Conservation (phyloP, 2,329 filamentous ascomycete genomes). For the Stagonosporopsis vannaccii region DNA sequence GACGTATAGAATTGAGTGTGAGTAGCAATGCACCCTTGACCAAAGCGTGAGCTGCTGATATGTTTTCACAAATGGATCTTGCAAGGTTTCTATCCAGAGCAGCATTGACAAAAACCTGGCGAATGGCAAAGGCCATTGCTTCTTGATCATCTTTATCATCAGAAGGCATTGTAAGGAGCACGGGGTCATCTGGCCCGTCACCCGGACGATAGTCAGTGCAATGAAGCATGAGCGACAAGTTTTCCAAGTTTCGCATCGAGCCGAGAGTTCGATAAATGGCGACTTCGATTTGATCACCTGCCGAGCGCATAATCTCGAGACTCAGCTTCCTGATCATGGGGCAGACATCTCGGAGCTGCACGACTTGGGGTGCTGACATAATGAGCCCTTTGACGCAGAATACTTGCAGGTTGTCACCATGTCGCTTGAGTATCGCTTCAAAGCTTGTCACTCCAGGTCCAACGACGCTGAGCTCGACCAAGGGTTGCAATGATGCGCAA, state of each 20-base stretch:
- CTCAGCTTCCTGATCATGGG: conserved; percentile 1
- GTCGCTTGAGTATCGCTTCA: not conserved
- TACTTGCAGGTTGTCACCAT: conserved; percentile 1
- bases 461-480: not conserved
- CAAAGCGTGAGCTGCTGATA: not conserved
- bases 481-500: not conserved
- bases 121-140: not conserved
- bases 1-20: not conserved
- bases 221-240: conserved; percentile 1
- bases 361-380: not conserved
- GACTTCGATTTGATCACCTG: conserved; percentile 1
- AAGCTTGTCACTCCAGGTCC: not conserved
- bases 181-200: no score
- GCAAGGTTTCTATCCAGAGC: not conserved
- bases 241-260: conserved; percentile 6
- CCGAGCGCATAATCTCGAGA: conserved; percentile 2
- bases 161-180: no score
- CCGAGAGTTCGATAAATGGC: not conserved
- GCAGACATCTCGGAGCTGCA: not conserved
- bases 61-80: not conserved
- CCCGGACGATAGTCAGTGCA: no score
- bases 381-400: not conserved
- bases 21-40: not conserved
- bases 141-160: no score
- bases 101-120: conserved; percentile 1